Conservation (phyloP, 345 rosid species). For the Stellera chamaejasme region DNA sequence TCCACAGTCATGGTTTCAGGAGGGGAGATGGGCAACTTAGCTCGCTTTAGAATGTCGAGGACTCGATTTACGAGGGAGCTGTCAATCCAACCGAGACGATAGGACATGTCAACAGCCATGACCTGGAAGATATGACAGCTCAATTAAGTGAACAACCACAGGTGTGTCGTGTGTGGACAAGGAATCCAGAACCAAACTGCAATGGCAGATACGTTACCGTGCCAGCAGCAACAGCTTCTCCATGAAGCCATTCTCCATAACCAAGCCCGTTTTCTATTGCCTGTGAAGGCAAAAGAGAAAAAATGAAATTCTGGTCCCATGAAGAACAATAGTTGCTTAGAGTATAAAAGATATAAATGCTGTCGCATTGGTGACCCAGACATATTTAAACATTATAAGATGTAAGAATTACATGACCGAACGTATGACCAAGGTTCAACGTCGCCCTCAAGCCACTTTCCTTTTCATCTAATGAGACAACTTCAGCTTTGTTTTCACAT, state of each 20-base stretch:
- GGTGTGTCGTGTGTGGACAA: not conserved
- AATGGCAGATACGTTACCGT: conserved; percentile 34
- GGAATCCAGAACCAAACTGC: not conserved
- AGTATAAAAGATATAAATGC: not conserved
- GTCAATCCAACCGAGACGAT: conserved; percentile 98
- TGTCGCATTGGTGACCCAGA: not conserved
- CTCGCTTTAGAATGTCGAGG: conserved; percentile 46
- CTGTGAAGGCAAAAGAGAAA: conserved; percentile 28
- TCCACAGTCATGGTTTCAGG: conserved; percentile 83
- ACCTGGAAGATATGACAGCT: conserved; percentile 35
- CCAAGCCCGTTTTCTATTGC: conserved; percentile 95
- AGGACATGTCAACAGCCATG: conserved; percentile 99
- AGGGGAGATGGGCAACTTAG: conserved; percentile 69
- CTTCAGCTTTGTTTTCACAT: conserved; percentile 96
- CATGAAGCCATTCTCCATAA: conserved; percentile 95
- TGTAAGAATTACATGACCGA: conserved; percentile 84
- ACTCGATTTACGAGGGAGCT: conserved; percentile 68
- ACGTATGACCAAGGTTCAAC: conserved; percentile 90
- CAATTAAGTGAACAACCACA: not conserved
- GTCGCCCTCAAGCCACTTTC: conserved; percentile 96
- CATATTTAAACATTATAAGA: conserved; percentile 2
- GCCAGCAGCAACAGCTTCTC: conserved; percentile 99
- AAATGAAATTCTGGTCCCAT: not conserved
- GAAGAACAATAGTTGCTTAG: not conserved
- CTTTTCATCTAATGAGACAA: conserved; percentile 95